Evolutionary conservation across 2,329 filamentous ascomycete genomes (phyloP), one percentile per base, ranked within the genome.

Genomic region (Grosmannia serpens): DNA sequence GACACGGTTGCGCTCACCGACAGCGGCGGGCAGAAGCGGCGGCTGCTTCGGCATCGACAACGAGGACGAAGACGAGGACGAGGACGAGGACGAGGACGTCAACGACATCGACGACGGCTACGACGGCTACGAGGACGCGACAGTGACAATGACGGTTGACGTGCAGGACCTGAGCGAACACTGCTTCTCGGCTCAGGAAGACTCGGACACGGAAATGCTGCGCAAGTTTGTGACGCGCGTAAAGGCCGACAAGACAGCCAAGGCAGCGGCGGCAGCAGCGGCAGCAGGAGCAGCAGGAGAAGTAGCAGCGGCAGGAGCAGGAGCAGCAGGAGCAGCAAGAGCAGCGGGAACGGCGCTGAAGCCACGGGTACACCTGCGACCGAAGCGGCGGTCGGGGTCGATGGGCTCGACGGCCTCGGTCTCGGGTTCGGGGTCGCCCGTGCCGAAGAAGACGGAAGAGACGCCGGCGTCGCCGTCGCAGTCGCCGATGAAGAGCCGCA

Each of bases 151-250:
- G 24, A 24, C 47, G 24, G 20, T 15, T 9, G 24, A 29, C 5
- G 6, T 27, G 46, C 47, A 20, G 13, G 26, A 50, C 13, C 26
- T 61, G 22, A 58, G 53, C 4, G 27, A 38, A 24, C 56, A 59
- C 27, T 57, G 58, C 22, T 52, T 57, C 6, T 63, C 60, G 2
- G 46, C 62, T 0, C 66, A 70, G 24, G 67, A 68, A 1, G 70
- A 71, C 52, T 70, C 69, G 1, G 69, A 72, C 38, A 67, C 67
- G 1, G 69, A 70, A 29, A 65, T 71, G 65, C 64, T 72, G 22
- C 65, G 67, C 31, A 67, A 67, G 50, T 72, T 72, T 60, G 65
- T 73, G 33, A 69, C 67, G 29, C 69, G 70, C 17, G 67, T 69
- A 20, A 63, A 65, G 56, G 70, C 69, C 1, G 67, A 67, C 58